Evolutionary conservation across 1,284 basidiomycete species (phyloP), one percentile per base, ranked within the genome.

Genomic region (Schizopora paradoxa): DNA sequence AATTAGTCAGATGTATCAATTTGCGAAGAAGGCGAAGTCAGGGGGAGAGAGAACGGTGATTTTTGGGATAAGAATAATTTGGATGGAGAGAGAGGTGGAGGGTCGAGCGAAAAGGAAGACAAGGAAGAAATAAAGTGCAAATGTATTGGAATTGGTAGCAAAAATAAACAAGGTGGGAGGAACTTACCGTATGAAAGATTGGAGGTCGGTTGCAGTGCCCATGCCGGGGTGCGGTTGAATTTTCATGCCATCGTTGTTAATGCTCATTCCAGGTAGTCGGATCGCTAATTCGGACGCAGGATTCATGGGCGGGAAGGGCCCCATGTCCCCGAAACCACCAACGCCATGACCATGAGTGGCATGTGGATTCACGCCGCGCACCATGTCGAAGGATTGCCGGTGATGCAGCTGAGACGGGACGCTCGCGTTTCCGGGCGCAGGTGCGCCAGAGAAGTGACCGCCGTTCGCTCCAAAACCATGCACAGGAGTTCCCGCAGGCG

Each of bases 171-270:
- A 42, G 23, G 32, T 22, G 44, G 42, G 35, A 38, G 35, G 36
- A 48, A 62, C 69, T 55, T 62, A 85, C 85, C 86, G 75, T 61
- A 89, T 86, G 62, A 87, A 89, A 5, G 83, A 78, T 60, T 86
- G 82, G 28, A 89, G 66, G 63, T 89, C 86, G 51, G 70, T 82
- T 13, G 82, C 77, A 32, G 48, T 27, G 31, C 76, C 77, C 63
- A 79, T 75, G 43, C 76, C 72, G 29, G 72, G 67, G 35, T 69
- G 70, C 5, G 67, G 66, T 43, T 77, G 75, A 37, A 85, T 70
- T 51, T 80, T 81, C 68, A 86, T 72, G 51, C 79, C 73, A 58
- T 79, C 77, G 16, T 82, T 75, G 49, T 66, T 63, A 41, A 53
- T 54, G 31, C 46, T 48, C 19, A 54, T 51, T n/a, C 52, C 54